These are phyloP conservation scores for Juncus inflexus DNA, from an alignment of 176 grass and related monocot genomes.

Conservation along the genomic window DNA sequence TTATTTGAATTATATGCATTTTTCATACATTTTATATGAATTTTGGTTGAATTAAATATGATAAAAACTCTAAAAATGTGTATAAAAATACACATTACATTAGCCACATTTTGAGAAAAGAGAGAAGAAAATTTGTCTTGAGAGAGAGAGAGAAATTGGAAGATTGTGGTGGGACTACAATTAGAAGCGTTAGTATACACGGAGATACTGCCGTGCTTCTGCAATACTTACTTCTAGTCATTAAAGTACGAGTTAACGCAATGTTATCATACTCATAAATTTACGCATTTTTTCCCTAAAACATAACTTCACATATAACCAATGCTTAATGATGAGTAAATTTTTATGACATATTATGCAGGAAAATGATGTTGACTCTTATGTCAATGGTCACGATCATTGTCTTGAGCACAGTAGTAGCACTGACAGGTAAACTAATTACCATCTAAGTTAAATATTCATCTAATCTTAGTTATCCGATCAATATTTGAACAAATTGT, in stretches of 20 bases:
- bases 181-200: conserved; percentile 52
- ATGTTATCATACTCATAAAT: neutral
- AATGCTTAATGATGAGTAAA: neutral
- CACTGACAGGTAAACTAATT: conserved; percentile 49
- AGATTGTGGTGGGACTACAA: conserved; percentile 58
- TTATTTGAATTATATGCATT: too few species aligned
- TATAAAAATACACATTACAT: too few species aligned
- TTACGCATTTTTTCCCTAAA: too few species aligned
- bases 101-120: too few species aligned
- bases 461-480: too few species aligned
- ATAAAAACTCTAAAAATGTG: too few species aligned
- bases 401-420: conserved; percentile 78
- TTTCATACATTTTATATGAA: too few species aligned
- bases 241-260: conserved; percentile 30
- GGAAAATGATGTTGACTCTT: conserved; percentile 49
- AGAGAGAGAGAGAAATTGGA: neutral
- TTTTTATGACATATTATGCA: conserved; percentile 19
- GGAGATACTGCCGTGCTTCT: conserved; percentile 56
- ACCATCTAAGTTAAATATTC: neutral
- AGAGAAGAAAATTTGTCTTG: too few species aligned
- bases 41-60: too few species aligned
- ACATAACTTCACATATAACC: neutral
- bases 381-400: conserved; percentile 74
- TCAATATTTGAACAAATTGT: too few species aligned
- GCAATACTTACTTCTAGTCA: conserved; percentile 45